Conservation (phyloP, 2,329 filamentous ascomycete genomes). For the Ceratocystis huliohia region DNA sequence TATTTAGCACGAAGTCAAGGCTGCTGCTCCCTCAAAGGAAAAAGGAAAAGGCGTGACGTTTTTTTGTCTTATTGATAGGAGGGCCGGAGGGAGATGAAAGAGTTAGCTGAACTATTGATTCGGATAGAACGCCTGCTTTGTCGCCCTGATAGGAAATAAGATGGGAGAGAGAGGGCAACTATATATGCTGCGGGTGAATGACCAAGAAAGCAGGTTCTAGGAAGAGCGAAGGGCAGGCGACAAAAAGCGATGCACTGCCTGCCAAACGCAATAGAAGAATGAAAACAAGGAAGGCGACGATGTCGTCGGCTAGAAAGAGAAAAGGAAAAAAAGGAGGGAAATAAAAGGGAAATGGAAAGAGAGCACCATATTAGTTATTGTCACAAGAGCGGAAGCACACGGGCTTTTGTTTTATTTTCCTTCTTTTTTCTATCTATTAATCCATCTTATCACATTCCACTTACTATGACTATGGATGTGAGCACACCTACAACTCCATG, state of each 20-base stretch:
- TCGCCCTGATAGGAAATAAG: neutral
- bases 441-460: neutral
- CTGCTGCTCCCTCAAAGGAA: neutral
- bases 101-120: neutral
- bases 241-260: neutral
- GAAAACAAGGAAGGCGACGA: neutral
- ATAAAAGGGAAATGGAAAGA: neutral
- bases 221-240: neutral
- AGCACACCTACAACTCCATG: neutral
- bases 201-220: neutral
- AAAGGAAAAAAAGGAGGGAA: neutral
- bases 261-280: neutral
- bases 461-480: neutral
- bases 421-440: neutral
- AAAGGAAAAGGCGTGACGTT: neutral
- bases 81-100: neutral
- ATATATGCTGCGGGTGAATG: neutral
- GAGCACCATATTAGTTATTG: neutral
- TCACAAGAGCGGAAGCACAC: constrained; percentile 1
- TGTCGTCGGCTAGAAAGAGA: neutral
- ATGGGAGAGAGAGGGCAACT: neutral
- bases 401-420: neutral
- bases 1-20: no score
- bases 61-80: neutral
- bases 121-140: neutral